Conservation (phyloP, 2,329 filamentous ascomycete genomes). For the Emericellopsis atlantica region DNA sequence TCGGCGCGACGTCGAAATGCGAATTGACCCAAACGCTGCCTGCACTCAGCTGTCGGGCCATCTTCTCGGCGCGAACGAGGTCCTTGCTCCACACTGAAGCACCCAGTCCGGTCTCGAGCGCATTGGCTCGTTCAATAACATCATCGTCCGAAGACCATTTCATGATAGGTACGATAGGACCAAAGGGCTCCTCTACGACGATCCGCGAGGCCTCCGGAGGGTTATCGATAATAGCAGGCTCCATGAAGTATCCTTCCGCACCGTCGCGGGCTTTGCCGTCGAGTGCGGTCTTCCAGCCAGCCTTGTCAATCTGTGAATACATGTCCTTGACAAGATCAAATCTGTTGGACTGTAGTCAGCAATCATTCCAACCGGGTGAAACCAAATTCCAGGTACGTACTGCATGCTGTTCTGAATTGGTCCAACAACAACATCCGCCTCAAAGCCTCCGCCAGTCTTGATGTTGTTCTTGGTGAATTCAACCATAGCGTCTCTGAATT, state of each 20-base stretch:
- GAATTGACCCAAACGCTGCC: constrained; percentile 50
- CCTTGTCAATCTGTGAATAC: constrained; percentile 33
- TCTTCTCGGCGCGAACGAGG: constrained; percentile 30
- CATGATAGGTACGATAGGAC: constrained; percentile 50
- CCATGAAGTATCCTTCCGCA: constrained; percentile 39
- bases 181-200: constrained; percentile 39
- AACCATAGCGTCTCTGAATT: constrained; percentile 14
- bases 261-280: constrained; percentile 8
- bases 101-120: constrained; percentile 37
- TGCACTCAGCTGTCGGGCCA: constrained; percentile 40
- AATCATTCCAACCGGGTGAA: not conserved
- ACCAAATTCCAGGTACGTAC: constrained; percentile 23
- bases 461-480: constrained; percentile 11
- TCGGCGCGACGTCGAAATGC: constrained; percentile 22
- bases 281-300: constrained; percentile 24
- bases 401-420: constrained; percentile 47
- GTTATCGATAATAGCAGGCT: constrained; percentile 47
- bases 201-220: constrained; percentile 43
- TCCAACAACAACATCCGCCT: constrained; percentile 27
- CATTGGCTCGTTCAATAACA: constrained; percentile 42
- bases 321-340: constrained; percentile 35
- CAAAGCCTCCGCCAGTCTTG: constrained; percentile 27
- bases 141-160: constrained; percentile 49
- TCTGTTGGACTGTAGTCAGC: constrained; percentile 4
- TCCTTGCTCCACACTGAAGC: constrained; percentile 46